Conservation (phyloP, 306 rosid genomes). For the Dalbergia cochinchinensis region DNA sequence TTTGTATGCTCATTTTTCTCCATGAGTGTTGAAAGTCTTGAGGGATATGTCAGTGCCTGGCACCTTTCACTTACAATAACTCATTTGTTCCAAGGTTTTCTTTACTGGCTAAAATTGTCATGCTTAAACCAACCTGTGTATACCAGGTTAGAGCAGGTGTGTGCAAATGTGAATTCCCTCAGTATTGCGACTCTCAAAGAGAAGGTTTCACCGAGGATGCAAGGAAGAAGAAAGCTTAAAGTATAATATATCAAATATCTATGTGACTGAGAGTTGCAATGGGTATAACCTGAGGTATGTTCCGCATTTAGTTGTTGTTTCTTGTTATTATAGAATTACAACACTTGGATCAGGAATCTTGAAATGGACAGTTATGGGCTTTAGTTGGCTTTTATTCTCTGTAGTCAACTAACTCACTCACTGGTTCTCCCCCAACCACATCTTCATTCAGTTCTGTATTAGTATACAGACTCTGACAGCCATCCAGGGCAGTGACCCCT, state of each 20-base stretch:
- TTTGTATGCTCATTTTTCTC: background rate
- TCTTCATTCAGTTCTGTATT: background rate
- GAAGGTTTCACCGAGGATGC: slow-evolving; percentile 27
- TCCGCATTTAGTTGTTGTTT: slow-evolving; percentile 20
- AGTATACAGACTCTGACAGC: background rate
- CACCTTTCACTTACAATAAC: background rate
- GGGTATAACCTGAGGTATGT: slow-evolving; percentile 32
- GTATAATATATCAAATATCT: slow-evolving; percentile 16
- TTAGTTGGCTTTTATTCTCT: slow-evolving; percentile 14
- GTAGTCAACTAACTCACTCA: slow-evolving; percentile 3
- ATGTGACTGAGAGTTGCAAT: slow-evolving; percentile 13
- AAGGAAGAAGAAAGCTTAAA: slow-evolving; percentile 18
- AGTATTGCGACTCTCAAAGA: slow-evolving; percentile 73
- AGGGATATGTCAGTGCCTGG: slow-evolving; percentile 1
- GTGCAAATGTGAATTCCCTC: slow-evolving; percentile 75
- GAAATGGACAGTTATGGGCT: background rate
- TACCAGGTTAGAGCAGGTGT: slow-evolving; percentile 73
- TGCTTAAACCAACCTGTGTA: slow-evolving; percentile 13
- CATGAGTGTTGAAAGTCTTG: background rate
- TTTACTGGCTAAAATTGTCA: slow-evolving; percentile 23
- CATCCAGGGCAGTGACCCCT: background rate
- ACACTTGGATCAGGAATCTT: slow-evolving; percentile 4
- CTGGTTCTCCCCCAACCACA: background rate
- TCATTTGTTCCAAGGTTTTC: slow-evolving; percentile 4
- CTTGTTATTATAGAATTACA: slow-evolving; percentile 4